phyloP scores from a whole-genome alignment of 768 basidiomycete genomes.

The Auriscalpium microsporum region DNA sequence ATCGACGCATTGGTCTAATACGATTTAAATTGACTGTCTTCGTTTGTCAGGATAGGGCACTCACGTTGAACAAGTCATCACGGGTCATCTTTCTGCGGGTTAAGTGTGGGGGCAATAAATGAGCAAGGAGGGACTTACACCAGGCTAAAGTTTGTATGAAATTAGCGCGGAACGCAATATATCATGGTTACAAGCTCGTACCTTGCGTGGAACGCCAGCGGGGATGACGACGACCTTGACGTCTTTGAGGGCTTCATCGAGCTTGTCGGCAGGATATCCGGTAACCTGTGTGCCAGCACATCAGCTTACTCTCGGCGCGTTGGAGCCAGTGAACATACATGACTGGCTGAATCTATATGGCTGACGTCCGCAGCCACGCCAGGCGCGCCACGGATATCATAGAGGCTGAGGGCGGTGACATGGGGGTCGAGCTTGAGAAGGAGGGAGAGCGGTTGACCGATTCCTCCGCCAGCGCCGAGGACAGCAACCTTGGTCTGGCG shows the following conservation, averaged over 20 bases:
- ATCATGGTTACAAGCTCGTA: constrained; percentile 26
- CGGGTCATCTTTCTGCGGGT: constrained; percentile 72
- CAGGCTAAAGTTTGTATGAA: constrained; percentile 46
- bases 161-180: constrained; percentile 15
- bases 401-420: constrained; percentile 77
- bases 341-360: constrained; percentile 82
- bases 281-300: constrained; percentile 47
- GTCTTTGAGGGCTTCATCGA: constrained; percentile 84
- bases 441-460: constrained; percentile 93
- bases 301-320: not conserved
- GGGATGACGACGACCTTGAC: constrained; percentile 94
- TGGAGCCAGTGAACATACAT: constrained; percentile 34
- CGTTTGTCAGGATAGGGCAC: constrained; percentile 19
- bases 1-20: constrained; percentile 91
- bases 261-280: constrained; percentile 77
- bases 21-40: not conserved
- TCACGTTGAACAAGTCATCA: constrained; percentile 91
- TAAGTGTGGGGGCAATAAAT: constrained; percentile 19
- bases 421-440: constrained; percentile 90
- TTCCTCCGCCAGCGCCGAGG: constrained; percentile 97
- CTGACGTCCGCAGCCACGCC: constrained; percentile 97
- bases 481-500: constrained; percentile 87
- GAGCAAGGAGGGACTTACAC: constrained; percentile 46
- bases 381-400: constrained; percentile 91
- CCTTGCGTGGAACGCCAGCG: constrained; percentile 98